Conservation (phyloP, 202 grass and related monocot species). For the Bolboschoenoplectus hybrid region DNA sequence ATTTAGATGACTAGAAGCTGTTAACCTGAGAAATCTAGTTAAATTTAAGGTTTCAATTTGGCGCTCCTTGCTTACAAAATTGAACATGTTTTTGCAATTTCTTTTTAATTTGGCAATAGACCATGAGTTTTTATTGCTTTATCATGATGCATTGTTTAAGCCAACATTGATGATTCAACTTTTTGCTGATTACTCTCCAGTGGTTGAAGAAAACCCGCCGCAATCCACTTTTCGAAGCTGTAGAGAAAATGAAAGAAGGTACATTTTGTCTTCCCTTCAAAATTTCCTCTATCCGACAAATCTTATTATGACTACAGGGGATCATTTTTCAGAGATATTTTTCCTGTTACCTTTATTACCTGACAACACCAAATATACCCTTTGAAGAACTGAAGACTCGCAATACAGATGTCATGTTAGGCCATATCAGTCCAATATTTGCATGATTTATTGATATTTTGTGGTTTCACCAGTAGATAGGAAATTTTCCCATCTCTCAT, state of each 20-base stretch:
- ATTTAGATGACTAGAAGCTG: background rate
- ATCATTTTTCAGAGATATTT: background rate
- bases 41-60: background rate
- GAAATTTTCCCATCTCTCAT: background rate
- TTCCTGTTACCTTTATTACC: background rate
- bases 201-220: conserved; percentile 93
- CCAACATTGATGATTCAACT: background rate
- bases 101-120: background rate
- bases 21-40: background rate
- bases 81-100: background rate
- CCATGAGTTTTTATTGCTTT: background rate
- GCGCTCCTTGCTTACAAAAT: background rate
- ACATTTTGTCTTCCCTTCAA: background rate
- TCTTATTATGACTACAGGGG: background rate
- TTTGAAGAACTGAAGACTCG: background rate
- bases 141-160: background rate
- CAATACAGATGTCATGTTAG: background rate
- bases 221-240: conserved; percentile 83
- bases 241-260: conserved; percentile 99
- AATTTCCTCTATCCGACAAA: background rate
- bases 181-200: conserved; percentile 43
- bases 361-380: conserved; percentile 11
- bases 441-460: background rate
- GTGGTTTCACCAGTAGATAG: background rate
- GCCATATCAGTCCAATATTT: background rate